Percentiles rank a stretch among this genome's conserved stretches.
Conservation (phyloP, 257 asterid genomes). For the Fraxinus pennsylvanica region DNA sequence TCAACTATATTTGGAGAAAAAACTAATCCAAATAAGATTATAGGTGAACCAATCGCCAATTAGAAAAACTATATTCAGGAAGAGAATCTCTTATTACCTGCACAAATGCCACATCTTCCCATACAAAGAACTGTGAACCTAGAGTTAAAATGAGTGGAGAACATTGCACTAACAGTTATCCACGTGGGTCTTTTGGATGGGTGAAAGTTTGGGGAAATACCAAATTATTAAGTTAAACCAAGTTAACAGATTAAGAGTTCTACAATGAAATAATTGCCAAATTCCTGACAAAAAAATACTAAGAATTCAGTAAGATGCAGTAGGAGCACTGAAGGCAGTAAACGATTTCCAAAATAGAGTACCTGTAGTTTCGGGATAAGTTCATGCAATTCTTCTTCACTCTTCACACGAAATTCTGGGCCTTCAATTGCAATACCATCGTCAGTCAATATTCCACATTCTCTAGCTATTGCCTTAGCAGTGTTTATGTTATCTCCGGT, state of each 20-base stretch:
- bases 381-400: conserved; percentile 63
- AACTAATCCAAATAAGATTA: background rate
- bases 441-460: conserved; percentile 83
- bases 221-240: background rate
- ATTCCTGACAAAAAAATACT: background rate
- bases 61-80: background rate
- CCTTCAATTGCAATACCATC: conserved; percentile 88
- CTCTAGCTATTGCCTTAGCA: conserved; percentile 91
- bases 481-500: conserved; percentile 92
- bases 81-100: background rate
- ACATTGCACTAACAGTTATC: background rate
- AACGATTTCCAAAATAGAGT: background rate
- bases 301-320: conserved; percentile 6
- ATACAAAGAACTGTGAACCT: background rate
- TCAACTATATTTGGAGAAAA: background rate
- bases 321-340: background rate
- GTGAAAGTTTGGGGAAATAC: background rate
- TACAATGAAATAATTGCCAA: conserved; percentile 7
- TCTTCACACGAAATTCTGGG: conserved; percentile 75
- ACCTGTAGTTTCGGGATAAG: conserved; percentile 87
- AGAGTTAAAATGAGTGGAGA: background rate
- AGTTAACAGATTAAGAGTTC: background rate
- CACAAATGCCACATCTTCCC: background rate
- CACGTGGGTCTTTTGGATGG: background rate
- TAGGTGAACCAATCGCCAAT: background rate